Percentiles rank a stretch among this genome's conserved stretches.
phyloP scores from a whole-genome alignment of 2,329 filamentous ascomycete species.

The Microcyclospora tardicrescens region DNA sequence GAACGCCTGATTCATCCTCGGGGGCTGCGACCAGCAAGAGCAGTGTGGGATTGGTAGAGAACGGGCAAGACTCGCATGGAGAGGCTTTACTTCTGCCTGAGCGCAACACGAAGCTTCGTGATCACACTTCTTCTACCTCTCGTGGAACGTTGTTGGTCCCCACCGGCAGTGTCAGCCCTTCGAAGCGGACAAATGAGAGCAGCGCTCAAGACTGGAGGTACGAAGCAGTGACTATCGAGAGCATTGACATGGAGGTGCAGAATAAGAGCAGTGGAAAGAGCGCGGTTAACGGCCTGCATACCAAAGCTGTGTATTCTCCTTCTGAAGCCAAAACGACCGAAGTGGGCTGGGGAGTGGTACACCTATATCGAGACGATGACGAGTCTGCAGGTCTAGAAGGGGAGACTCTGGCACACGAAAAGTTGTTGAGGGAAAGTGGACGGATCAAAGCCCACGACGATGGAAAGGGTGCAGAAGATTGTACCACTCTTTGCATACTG shows the following conservation, averaged over 20 bases:
- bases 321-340: conserved; percentile 61
- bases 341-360: conserved; percentile 82
- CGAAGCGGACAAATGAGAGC: conserved; percentile 32
- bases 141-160: no score
- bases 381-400: conserved; percentile 53
- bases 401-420: conserved; percentile 29
- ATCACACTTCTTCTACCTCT: no score
- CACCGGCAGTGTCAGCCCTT: conserved; percentile 6
- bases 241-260: conserved; percentile 56
- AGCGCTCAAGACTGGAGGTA: conserved; percentile 65
- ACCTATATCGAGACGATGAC: conserved; percentile 76
- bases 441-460: conserved; percentile 3
- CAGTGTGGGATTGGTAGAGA: neutral
- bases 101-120: conserved; percentile 20
- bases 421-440: conserved; percentile 10
- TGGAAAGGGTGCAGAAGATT: conserved; percentile 45
- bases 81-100: conserved; percentile 24
- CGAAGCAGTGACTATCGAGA: conserved; percentile 63
- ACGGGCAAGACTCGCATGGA: conserved; percentile 17
- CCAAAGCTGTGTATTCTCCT: conserved; percentile 67
- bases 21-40: neutral
- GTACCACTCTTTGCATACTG: conserved; percentile 81
- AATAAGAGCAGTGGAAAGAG: conserved; percentile 31
- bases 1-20: no score
- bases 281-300: conserved; percentile 54